phyloP scores from a whole-genome alignment of 345 rosid genomes.

The Hibiscus tridactylites region DNA sequence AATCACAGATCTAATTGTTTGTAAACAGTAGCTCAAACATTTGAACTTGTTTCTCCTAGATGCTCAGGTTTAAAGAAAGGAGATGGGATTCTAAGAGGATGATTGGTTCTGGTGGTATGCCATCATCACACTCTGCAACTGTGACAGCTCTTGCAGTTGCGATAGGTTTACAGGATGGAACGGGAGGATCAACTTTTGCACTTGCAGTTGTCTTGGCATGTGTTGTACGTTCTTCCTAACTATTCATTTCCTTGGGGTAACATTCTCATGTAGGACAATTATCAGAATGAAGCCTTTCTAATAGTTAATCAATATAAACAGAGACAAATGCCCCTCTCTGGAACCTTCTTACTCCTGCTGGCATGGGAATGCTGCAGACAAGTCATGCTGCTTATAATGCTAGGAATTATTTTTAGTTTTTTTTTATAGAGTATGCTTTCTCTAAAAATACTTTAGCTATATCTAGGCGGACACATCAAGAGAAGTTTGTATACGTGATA shows the following conservation, averaged over 20 bases:
- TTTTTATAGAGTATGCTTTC: neutral
- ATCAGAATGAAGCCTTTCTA: no score
- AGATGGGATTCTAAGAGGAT: slow-evolving; percentile 88
- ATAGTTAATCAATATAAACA: neutral
- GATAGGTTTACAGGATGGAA: slow-evolving; percentile 72
- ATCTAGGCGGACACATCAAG: neutral
- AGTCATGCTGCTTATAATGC: neutral
- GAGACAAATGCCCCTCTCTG: neutral
- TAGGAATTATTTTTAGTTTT: neutral
- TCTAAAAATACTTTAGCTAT: neutral
- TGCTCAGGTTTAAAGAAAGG: slow-evolving; percentile 91
- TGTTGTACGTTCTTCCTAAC: slow-evolving; percentile 46
- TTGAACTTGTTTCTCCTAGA: slow-evolving; percentile 37
- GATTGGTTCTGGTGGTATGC: slow-evolving; percentile 95
- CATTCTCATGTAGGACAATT: neutral
- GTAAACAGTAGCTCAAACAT: slow-evolving; percentile 21
- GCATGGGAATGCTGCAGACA: neutral
- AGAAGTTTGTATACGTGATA: neutral
- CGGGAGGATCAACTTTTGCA: slow-evolving; percentile 72
- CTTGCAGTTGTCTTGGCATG: slow-evolving; percentile 79
- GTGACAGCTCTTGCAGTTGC: slow-evolving; percentile 88
- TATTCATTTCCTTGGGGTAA: neutral
- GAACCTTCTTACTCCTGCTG: neutral
- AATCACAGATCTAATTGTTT: neutral
- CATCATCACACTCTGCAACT: slow-evolving; percentile 91